A percentile compares a stretch with the other conserved stretches of the same genome.
phyloP scores from a whole-genome alignment of 805 yeast genomes.

The Starmera amethionina region DNA sequence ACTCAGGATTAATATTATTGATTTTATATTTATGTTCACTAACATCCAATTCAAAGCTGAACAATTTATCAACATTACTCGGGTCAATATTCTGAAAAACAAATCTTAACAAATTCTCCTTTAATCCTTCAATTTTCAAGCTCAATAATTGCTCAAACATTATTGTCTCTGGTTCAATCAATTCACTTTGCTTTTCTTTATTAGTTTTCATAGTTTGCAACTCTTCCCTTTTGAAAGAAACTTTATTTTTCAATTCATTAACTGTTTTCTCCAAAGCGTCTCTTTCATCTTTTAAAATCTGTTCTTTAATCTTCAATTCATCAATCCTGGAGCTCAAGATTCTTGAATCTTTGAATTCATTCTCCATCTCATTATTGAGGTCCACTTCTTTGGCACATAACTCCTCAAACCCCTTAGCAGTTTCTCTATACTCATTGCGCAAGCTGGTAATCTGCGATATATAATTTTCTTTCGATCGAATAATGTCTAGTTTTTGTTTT shows the following conservation, averaged over 20 bases:
- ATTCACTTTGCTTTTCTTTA: slow-evolving; percentile 32
- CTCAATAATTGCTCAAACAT: slow-evolving; percentile 48
- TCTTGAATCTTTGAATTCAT: slow-evolving; percentile 16
- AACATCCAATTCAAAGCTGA: slow-evolving; percentile 35
- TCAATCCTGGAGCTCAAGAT: slow-evolving; percentile 9
- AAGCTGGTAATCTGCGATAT: slow-evolving; percentile 22
- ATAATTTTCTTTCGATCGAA: slow-evolving; percentile 25
- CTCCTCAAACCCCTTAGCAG: slow-evolving; percentile 23
- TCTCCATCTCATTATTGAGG: slow-evolving; percentile 19
- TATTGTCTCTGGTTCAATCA: slow-evolving; percentile 41
- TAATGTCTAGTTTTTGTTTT: slow-evolving; percentile 23
- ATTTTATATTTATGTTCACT: slow-evolving; percentile 30
- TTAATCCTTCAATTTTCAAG: slow-evolving; percentile 39
- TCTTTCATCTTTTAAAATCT: slow-evolving; percentile 20
- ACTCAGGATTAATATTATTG: slow-evolving; percentile 26
- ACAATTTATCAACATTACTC: slow-evolving; percentile 30
- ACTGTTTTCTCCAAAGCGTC: slow-evolving; percentile 20
- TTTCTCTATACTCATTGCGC: slow-evolving; percentile 20
- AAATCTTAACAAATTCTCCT: slow-evolving; percentile 36
- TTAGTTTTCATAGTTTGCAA: slow-evolving; percentile 23
- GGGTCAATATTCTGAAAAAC: slow-evolving; percentile 39
- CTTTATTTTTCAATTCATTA: slow-evolving; percentile 21
- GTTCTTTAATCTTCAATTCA: slow-evolving; percentile 4
- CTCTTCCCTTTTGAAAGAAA: slow-evolving; percentile 22
- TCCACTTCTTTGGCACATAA: slow-evolving; percentile 20